These are phyloP conservation scores for Clarkia xantiana DNA, from an alignment of 345 rosid genomes.

Conservation along the genomic window DNA sequence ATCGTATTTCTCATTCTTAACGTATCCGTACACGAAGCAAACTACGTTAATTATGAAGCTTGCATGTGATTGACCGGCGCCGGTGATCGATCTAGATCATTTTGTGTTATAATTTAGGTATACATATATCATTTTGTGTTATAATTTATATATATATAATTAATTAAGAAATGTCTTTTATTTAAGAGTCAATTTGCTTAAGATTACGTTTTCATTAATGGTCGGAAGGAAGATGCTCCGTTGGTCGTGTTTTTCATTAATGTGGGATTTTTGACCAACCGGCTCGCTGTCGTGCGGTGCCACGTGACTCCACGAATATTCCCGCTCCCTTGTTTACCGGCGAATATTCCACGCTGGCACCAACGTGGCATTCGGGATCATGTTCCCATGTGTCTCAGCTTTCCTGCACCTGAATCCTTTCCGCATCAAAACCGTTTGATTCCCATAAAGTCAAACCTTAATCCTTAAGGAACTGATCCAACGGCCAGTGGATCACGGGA, in stretches of 20 bases:
- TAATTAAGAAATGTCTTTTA: too few species aligned
- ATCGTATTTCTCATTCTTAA: too few species aligned
- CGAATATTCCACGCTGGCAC: constrained; percentile 32
- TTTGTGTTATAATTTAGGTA: too few species aligned
- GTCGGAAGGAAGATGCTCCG: too few species aligned
- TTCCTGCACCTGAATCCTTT: neutral
- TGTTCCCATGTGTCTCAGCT: neutral
- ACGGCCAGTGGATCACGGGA: neutral
- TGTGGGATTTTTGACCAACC: constrained; percentile 2
- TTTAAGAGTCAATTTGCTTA: too few species aligned
- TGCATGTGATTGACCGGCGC: too few species aligned
- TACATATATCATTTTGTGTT: too few species aligned
- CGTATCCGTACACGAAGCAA: too few species aligned
- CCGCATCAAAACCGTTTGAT: constrained; percentile 8
- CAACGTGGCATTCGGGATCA: constrained; percentile 3
- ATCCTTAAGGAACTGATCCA: neutral
- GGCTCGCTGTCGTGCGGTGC: constrained; percentile 13
- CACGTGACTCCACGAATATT: constrained; percentile 25
- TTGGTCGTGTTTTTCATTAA: neutral
- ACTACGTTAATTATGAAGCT: too few species aligned
- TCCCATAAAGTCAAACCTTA: neutral
- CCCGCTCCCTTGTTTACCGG: constrained; percentile 5
- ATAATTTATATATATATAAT: too few species aligned
- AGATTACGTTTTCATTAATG: too few species aligned
- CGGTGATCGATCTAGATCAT: too few species aligned